Conservation (phyloP, 176 grass and related monocot genomes). For the barley (Hordeum vulgare) region DNA sequence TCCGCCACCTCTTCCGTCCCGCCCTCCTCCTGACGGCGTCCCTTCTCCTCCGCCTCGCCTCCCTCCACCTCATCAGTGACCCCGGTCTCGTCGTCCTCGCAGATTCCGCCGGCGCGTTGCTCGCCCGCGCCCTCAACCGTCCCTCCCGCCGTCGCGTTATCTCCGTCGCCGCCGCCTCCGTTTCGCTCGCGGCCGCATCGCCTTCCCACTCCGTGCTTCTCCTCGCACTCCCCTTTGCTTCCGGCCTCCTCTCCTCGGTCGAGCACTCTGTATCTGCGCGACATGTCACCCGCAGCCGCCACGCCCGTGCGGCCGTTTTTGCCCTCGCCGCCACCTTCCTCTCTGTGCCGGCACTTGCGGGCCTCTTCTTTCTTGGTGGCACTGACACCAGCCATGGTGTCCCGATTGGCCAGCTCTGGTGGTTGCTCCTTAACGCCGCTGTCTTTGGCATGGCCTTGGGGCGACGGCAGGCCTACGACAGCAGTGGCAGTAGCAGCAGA, state of each 20-base stretch:
- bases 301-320: slow-evolving; percentile 46
- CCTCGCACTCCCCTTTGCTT: slow-evolving; percentile 44
- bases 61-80: slow-evolving; percentile 53
- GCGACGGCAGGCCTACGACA: slow-evolving; percentile 36
- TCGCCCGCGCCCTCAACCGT: slow-evolving; percentile 52
- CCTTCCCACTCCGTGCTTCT: slow-evolving; percentile 28
- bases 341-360: slow-evolving; percentile 43
- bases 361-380: slow-evolving; percentile 32
- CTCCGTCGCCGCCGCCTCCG: slow-evolving; percentile 37
- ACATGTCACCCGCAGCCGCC: slow-evolving; percentile 42
- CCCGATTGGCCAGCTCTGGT: slow-evolving; percentile 37
- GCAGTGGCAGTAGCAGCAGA: slow-evolving; percentile 6
- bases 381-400: neutral
- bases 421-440: slow-evolving; percentile 58
- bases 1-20: slow-evolving; percentile 30
- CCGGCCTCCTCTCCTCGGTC: slow-evolving; percentile 58
- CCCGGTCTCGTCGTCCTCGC: slow-evolving; percentile 62
- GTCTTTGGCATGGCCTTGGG: slow-evolving; percentile 74
- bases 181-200: slow-evolving; percentile 36
- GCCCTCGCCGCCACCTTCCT: slow-evolving; percentile 52
- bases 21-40: slow-evolving; percentile 46
- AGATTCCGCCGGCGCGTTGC: slow-evolving; percentile 57
- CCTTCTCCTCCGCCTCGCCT: slow-evolving; percentile 48
- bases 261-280: slow-evolving; percentile 35
- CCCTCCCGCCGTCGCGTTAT: slow-evolving; percentile 34